phyloP scores from a whole-genome alignment of 2,329 filamentous ascomycete species.

The Ampelomyces quisqualis region DNA sequence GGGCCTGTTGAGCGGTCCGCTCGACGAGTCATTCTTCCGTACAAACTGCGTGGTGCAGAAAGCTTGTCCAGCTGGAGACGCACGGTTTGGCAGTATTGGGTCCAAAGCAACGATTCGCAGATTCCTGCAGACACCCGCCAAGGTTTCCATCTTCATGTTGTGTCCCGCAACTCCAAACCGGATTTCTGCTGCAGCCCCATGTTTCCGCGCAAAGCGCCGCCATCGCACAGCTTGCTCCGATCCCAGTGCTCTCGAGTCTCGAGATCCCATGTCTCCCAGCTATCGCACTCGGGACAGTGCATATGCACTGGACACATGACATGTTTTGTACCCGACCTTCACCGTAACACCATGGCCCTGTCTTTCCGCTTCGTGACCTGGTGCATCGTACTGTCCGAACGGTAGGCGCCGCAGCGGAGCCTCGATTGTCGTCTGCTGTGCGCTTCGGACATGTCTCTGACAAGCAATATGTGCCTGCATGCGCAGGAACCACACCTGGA shows the following conservation, averaged over 20 bases:
- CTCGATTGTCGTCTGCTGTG: slow-evolving; percentile 3
- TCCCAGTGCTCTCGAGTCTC: slow-evolving; percentile 7
- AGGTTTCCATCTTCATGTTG: background rate
- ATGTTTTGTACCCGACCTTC: no score
- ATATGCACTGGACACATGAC: slow-evolving; percentile 9
- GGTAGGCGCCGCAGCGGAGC: background rate
- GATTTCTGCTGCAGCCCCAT: background rate
- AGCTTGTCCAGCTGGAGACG: no score
- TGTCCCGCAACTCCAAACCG: slow-evolving; percentile 1
- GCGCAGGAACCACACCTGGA: no score
- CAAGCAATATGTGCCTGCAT: no score
- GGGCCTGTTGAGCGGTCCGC: slow-evolving; percentile 5
- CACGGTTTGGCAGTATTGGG: no score
- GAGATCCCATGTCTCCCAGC: slow-evolving; percentile 3
- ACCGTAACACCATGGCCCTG: no score
- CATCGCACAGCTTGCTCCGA: background rate
- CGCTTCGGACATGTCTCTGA: background rate
- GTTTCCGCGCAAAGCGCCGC: background rate
- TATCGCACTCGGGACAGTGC: slow-evolving; percentile 14
- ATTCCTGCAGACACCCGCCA: background rate
- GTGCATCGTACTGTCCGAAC: no score
- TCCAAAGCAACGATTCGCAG: no score
- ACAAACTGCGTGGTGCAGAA: no score
- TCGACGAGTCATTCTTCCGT: slow-evolving; percentile 11
- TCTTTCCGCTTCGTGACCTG: background rate